A percentile compares a stretch with the other conserved stretches of the same genome.
phyloP scores from a whole-genome alignment of 805 yeast species.

The Suhomyces prunicola region DNA sequence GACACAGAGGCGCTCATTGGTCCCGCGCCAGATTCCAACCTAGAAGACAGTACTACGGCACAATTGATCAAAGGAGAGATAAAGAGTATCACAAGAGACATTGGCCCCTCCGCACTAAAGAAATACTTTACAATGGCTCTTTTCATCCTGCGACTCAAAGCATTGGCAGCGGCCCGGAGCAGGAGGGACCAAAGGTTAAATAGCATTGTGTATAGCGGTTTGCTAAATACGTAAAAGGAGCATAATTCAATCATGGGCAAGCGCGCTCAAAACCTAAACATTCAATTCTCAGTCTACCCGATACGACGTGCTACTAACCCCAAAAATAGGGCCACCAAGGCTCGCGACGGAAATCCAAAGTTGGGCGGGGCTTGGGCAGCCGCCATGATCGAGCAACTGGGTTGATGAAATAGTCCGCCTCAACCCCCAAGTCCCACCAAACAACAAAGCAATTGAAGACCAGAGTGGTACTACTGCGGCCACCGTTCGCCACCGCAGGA shows the following conservation, averaged over 20 bases:
- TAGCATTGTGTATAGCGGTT: not conserved
- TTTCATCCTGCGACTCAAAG: not conserved
- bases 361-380: not conserved
- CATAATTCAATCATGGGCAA: not conserved
- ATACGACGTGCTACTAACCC: not conserved
- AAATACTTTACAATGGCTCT: not conserved
- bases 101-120: not conserved
- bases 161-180: not conserved
- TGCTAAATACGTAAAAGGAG: not conserved
- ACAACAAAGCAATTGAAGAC: too few species aligned
- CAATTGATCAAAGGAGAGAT: constrained; percentile 1
- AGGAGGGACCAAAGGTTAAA: not conserved
- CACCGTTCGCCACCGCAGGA: not conserved
- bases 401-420: not conserved
- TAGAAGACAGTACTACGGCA: constrained; percentile 3
- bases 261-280: not conserved
- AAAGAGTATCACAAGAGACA: not conserved
- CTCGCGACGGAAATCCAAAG: not conserved
- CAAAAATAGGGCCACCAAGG: not conserved
- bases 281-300: not conserved
- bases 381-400: not conserved
- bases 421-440: too few species aligned
- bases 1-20: not conserved
- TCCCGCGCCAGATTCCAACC: not conserved
- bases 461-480: not conserved